phyloP scores from a whole-genome alignment of 2,329 filamentous ascomycete species.

The Ustulina deusta region DNA sequence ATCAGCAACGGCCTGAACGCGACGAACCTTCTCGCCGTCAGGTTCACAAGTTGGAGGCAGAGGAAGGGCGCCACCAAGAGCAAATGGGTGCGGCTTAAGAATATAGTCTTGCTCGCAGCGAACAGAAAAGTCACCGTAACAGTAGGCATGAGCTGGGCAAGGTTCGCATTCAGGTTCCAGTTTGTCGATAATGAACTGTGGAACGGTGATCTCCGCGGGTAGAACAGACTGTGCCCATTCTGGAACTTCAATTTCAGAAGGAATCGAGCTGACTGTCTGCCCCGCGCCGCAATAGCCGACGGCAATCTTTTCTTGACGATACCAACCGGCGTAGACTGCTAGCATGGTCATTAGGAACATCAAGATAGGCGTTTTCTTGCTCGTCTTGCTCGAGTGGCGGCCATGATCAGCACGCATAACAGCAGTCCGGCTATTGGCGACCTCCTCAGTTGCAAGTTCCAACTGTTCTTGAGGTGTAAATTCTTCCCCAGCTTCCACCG shows the following conservation, averaged over 20 bases:
- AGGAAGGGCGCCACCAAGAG: conserved; percentile 82
- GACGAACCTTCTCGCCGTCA: conserved; percentile 90
- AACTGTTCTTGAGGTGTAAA: conserved; percentile 93
- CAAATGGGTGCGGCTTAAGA: conserved; percentile 84
- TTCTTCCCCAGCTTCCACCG: conserved; percentile 82
- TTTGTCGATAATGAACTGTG: conserved; percentile 76
- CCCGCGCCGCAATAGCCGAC: conserved; percentile 95
- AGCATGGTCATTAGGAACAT: conserved; percentile 78
- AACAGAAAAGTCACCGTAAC: conserved; percentile 80
- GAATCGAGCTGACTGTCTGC: conserved; percentile 67
- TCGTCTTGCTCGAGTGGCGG: conserved; percentile 54
- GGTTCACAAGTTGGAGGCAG: conserved; percentile 93
- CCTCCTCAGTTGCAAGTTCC: conserved; percentile 78
- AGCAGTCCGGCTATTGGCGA: conserved; percentile 63
- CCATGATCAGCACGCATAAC: conserved; percentile 55
- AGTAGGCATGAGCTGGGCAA: conserved; percentile 91
- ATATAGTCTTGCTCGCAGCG: conserved; percentile 90
- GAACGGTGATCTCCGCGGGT: conserved; percentile 71
- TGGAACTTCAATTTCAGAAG: conserved; percentile 58
- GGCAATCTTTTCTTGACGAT: conserved; percentile 93
- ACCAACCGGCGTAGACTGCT: conserved; percentile 81
- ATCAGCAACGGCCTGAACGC: conserved; percentile 88
- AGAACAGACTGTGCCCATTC: conserved; percentile 56
- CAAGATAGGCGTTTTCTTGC: conserved; percentile 74
- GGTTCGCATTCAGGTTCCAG: conserved; percentile 86